Percentiles rank a stretch among this genome's conserved stretches.
These are phyloP conservation scores for Mallotus repandus DNA, from an alignment of 441 rosid species.

Conservation along the genomic window DNA sequence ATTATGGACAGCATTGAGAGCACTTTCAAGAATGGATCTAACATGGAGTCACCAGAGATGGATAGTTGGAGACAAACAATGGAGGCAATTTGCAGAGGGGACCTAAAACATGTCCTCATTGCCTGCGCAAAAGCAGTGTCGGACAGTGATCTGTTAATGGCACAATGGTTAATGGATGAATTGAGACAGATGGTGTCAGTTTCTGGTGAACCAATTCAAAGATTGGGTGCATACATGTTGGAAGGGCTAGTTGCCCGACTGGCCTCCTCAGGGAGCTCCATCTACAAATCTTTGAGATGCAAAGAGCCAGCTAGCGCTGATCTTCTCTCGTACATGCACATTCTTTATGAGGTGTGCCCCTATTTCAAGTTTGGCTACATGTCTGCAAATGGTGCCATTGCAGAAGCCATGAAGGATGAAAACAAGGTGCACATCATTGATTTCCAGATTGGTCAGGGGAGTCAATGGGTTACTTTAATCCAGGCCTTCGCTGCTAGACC, in stretches of 20 bases:
- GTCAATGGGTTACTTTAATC: constrained; percentile 87
- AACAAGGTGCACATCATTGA: constrained; percentile 73
- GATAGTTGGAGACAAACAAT: constrained; percentile 48
- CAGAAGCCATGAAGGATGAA: constrained; percentile 84
- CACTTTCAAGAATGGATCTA: constrained; percentile 21
- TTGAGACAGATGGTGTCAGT: constrained; percentile 78
- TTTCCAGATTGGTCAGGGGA: constrained; percentile 77
- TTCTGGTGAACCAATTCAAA: constrained; percentile 84
- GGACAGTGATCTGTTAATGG: constrained; percentile 62
- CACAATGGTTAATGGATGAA: constrained; percentile 69
- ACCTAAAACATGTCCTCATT: constrained; percentile 65
- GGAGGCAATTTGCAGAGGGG: constrained; percentile 52
- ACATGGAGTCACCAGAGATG: constrained; percentile 35
- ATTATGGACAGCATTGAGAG: constrained; percentile 35
- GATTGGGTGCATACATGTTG: constrained; percentile 82
- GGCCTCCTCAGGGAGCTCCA: constrained; percentile 78
- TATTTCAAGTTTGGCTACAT: constrained; percentile 91
- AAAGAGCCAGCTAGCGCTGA: constrained; percentile 74
- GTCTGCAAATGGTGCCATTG: constrained; percentile 97
- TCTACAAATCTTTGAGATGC: constrained; percentile 79
- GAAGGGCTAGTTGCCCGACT: constrained; percentile 83
- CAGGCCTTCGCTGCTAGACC: constrained; percentile 81
- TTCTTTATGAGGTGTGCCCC: constrained; percentile 84
- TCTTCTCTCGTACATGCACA: constrained; percentile 81
- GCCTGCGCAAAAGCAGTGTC: constrained; percentile 76